Evolutionary conservation across 164 flowering plant species (phyloP), one percentile per base, ranked within the genome.

Genomic region (Vitis riparia): DNA sequence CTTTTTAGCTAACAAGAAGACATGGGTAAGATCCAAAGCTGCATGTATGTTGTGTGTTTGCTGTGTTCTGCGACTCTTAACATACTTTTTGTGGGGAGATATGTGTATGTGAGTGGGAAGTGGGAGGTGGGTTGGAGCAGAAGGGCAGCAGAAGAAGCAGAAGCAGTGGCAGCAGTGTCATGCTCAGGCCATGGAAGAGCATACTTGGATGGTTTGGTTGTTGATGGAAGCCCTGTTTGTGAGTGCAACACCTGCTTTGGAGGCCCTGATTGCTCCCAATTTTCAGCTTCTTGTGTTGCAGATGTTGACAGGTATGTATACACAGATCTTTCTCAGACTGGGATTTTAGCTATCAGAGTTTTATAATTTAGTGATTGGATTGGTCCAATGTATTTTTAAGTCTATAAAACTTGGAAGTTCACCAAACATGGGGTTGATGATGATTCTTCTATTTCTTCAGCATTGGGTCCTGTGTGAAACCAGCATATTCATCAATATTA

Each of bases 161-260:
- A 78, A 58, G 68, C 62, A 9, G 80, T 78, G 30, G 86, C 86
- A 9, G 10, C 75, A 2, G 8, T 73, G 3, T 16, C 73, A 0
- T 80, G 86, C 44, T 83, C 86, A 0, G 84, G 80, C 13, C 80
- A 83, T 72, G 84, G 86, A 16, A 57, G 67, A 16, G 86, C 86
- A n/a, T 83, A 15, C 62, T 44, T 82, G 32, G 85, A 82, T 53
- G 83, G 85, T 1, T 12, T 55, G 30, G 17, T 60, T 8, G 44
- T 3, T 11, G 68, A 63, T 13, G 75, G 76, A n/a, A 60, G 56
- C n/a, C 79, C 79, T 1, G 57, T 69, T 23, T 77, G 85, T 47
- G 79, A 75, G 72, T 82, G 83, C 52, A 57, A 77, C 14, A 13
- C 79, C 12, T 82, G 85, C 49, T 82, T 52, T 52, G 58, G 14